phyloP scores from a whole-genome alignment of 2,329 filamentous ascomycete species.

The Zasmidium citrigriseum region DNA sequence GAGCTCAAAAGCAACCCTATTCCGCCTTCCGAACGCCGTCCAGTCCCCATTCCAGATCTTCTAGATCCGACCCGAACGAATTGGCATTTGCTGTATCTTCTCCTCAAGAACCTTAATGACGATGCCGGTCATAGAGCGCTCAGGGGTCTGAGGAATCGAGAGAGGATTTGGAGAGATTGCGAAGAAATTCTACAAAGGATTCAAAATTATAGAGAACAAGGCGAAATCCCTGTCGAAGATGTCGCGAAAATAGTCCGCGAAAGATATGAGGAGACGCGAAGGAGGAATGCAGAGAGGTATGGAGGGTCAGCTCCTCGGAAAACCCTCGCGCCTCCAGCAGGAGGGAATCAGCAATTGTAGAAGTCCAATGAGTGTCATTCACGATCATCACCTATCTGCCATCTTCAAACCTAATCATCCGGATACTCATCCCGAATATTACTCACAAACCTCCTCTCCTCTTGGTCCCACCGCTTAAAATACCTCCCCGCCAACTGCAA shows the following conservation, averaged over 20 bases:
- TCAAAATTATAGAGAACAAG: background rate
- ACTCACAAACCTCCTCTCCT: conserved; percentile 71
- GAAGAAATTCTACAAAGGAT: conserved; percentile 10
- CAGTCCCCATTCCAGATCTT: conserved; percentile 5
- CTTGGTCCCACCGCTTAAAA: conserved; percentile 81
- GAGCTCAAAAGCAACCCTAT: background rate
- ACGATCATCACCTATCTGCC: too few relatives aligned
- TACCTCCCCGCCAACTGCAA: conserved; percentile 75
- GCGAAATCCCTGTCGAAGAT: conserved; percentile 4
- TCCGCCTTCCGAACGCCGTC: background rate
- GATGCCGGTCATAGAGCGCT: background rate
- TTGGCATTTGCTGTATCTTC: conserved; percentile 12
- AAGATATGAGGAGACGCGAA: background rate
- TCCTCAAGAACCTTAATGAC: background rate
- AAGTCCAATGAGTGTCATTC: too few relatives aligned
- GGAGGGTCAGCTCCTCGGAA: too few relatives aligned
- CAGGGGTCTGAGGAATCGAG: conserved; percentile 11
- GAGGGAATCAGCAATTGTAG: too few relatives aligned
- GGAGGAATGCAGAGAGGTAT: background rate
- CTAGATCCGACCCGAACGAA: conserved; percentile 6
- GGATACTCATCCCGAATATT: conserved; percentile 83
- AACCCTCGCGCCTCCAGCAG: too few relatives aligned
- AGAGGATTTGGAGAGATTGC: conserved; percentile 16
- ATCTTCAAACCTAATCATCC: conserved; percentile 61
- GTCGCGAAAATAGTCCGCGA: background rate